Evolutionary conservation across 2,329 filamentous ascomycete species (phyloP), one percentile per base, ranked within the genome.

Genomic region (Aspergillus brunneoviolaceus): DNA sequence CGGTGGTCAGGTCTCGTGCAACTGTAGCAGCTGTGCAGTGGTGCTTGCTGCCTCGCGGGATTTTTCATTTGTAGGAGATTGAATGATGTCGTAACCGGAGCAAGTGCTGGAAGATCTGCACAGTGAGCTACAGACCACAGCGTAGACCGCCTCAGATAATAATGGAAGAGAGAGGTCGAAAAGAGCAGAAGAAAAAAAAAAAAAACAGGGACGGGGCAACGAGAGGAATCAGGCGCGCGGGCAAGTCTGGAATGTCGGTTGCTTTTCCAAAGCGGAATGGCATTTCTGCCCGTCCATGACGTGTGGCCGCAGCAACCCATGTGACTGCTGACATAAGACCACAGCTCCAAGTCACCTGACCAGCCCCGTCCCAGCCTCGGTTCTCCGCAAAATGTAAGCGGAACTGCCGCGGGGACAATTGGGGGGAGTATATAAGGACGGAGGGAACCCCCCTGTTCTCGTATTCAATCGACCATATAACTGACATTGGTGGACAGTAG

Each of bases 301-400:
- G 61, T 63, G 61, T 61, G 59, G 56, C 57, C 27, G 50, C 57
- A 45, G 51, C 39, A 45, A 45, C 39, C 48, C 57, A 59, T 55
- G 57, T 59, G 57, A 59, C 57, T 55, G 51, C 45, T 59, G 49
- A 59, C 39, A 48, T 59, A 55, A 55, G 19, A 23, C 16, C 27
- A n/a, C 9, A 16, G 31, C 14, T 48, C 55, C 59, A 27, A 10
- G 31, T 62, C 60, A 60, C 49, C 51, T 60, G 59, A 62, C 33
- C 12, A 16, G n/a, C 16, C 2, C 29, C 11, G 14, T 14, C 6
- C 55, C 23, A 63, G 61, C 67, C 67, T 69, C 66, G 67, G 67
- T 57, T 69, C 65, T 67, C 66, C 65, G 64, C 67, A 68, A 47
- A 33, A 45, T 19, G 31, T 52, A 45, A 45, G 49, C 39, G 42